These are phyloP conservation scores for Alopecurus myosuroides DNA, from an alignment of 176 grass and related monocot genomes.

Conservation along the genomic window DNA sequence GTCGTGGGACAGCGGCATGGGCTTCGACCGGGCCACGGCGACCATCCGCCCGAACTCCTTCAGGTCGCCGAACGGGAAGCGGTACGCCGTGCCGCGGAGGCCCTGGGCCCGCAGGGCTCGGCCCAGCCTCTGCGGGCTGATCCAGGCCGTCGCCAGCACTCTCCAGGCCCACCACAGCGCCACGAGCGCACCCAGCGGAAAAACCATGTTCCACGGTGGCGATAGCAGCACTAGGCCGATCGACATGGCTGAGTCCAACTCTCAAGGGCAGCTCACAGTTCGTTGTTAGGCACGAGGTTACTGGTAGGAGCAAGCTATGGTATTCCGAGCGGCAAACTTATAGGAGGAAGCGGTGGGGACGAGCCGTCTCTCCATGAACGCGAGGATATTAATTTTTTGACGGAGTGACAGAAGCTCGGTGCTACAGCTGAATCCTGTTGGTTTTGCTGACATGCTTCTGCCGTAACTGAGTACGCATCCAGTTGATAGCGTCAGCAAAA, in stretches of 20 bases:
- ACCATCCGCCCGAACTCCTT: conserved; percentile 5
- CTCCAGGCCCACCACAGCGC: not conserved
- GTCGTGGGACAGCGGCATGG: conserved; percentile 25
- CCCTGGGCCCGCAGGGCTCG: conserved; percentile 28
- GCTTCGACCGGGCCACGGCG: conserved; percentile 21
- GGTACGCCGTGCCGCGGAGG: conserved; percentile 12
- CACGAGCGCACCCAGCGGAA: not conserved
- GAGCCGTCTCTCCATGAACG: not conserved
- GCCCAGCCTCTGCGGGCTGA: conserved; percentile 23
- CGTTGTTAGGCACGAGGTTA: not conserved
- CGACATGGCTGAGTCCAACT: not conserved
- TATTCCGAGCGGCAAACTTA: not conserved
- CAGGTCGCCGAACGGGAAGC: conserved; percentile 22
- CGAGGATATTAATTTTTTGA: not conserved
- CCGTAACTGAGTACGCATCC: conserved; percentile 8
- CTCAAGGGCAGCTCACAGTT: not conserved
- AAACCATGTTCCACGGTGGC: not conserved
- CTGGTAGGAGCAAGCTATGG: not conserved
- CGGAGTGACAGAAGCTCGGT: conserved; percentile 8
- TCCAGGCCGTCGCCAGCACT: conserved; percentile 12
- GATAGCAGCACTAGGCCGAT: not conserved
- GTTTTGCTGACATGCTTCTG: not conserved
- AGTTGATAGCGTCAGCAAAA: not conserved
- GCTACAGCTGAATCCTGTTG: not conserved
- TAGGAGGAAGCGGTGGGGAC: not conserved